Base-by-base conservation (phyloP, 768 basidiomycete species). In the Coprinellus micaceus region DNA sequence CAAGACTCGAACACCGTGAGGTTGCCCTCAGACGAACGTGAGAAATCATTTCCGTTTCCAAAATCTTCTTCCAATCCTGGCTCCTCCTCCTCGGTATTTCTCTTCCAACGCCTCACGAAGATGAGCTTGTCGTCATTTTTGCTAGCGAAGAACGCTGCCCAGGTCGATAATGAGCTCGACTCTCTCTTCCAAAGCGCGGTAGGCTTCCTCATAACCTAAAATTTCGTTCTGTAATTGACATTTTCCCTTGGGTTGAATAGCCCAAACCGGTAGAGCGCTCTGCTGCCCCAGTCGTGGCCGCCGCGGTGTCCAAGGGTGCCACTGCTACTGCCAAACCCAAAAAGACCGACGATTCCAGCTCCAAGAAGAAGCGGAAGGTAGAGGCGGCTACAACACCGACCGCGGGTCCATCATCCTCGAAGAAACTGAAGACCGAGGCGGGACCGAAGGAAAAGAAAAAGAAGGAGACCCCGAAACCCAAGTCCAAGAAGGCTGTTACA, bases 91-190 rank as follows among this genome's bases (percentile, higher is more conserved):
- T n/a, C n/a, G n/a, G n/a, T n/a, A n/a, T n/a, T n/a, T n/a, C n/a
- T n/a, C n/a, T n/a, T n/a, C n/a, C n/a, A n/a, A n/a, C n/a, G n/a
- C n/a, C n/a, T n/a, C n/a, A n/a, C n/a, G n/a, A n/a, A n/a, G n/a
- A 85, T 86, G 83, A 82, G 79, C 64, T 77, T 86, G 22, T 72
- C 83, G 19, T 78, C 82, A 1, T 67, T 86, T 45, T 75, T 87
- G 0, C 67, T 85, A 6, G 22, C 41, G 17, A 70, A 76, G 29
- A 67, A 69, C 11, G 74, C 73, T 48, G 66, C 65, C 5, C 52
- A 53, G 1, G 71, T 85, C 30, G 88, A 89, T 63, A 69, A 69
- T 3, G 86, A 86, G 45, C 74, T 91, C 9, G 85, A 89, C 62
- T 75, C 77, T 24, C 62, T 91, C 26, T 88, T 91, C 65, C 76